Percentiles rank a stretch among this genome's conserved stretches.
Evolutionary conservation across 768 basidiomycete genomes (phyloP).

Genomic region (Ramaria rubella): DNA sequence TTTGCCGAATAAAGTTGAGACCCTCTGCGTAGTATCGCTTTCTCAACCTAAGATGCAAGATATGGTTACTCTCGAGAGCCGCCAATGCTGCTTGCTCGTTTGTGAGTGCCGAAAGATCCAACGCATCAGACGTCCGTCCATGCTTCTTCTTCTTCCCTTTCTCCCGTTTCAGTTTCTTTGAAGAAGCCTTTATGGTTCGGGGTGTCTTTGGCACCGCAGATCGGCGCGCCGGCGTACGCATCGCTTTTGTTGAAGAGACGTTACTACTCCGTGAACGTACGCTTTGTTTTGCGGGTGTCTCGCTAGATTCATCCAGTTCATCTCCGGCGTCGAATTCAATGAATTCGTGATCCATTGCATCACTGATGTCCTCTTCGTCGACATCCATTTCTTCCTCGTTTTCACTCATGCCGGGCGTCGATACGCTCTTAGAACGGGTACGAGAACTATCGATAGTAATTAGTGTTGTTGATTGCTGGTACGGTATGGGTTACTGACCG

Average conservation of each 20-base stretch:
- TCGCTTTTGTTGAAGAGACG: not conserved
- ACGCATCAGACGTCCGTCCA: slow-evolving; percentile 54
- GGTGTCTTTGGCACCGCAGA: not conserved
- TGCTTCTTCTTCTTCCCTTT: slow-evolving; percentile 42
- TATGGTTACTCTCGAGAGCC: slow-evolving; percentile 57
- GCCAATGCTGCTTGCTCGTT: slow-evolving; percentile 69
- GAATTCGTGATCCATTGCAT: slow-evolving; percentile 3
- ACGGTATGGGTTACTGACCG: not conserved
- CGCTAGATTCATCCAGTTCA: not conserved
- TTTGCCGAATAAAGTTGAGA: slow-evolving; percentile 67
- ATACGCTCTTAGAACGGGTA: slow-evolving; percentile 2
- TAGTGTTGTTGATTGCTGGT: not conserved
- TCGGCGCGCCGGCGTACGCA: not conserved
- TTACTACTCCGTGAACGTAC: not conserved
- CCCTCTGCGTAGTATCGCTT: slow-evolving; percentile 88
- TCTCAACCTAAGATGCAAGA: slow-evolving; percentile 59
- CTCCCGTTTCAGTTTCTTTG: slow-evolving; percentile 10
- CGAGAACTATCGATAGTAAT: not conserved
- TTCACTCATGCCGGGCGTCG: not conserved
- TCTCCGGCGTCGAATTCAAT: not conserved
- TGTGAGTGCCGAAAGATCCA: slow-evolving; percentile 63
- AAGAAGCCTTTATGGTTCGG: not conserved
- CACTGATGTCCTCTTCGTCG: slow-evolving; percentile 30
- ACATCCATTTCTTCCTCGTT: slow-evolving; percentile 52
- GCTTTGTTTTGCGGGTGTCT: not conserved